Evolutionary conservation across 2,329 filamentous ascomycete genomes (phyloP).

Genomic region (Epichloe festucae): DNA sequence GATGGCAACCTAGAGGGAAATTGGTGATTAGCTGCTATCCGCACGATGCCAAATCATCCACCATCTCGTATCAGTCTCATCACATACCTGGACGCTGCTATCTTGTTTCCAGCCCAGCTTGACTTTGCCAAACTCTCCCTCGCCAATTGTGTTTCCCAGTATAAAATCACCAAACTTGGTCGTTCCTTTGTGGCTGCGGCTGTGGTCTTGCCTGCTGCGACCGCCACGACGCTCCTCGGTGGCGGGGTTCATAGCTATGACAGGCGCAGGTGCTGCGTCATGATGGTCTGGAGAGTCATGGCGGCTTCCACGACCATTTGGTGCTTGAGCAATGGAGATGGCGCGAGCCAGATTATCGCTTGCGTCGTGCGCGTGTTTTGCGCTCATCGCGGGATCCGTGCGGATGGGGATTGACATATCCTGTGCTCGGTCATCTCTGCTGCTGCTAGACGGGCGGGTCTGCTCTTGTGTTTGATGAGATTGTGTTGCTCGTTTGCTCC

Average conservation of each 20-base stretch:
- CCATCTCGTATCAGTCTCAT: background rate
- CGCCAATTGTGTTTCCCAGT: constrained; percentile 86
- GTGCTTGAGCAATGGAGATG: constrained; percentile 29
- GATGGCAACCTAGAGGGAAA: constrained; percentile 65
- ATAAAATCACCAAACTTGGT: constrained; percentile 94
- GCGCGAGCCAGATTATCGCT: constrained; percentile 69
- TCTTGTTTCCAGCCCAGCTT: constrained; percentile 98
- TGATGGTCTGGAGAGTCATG: constrained; percentile 21
- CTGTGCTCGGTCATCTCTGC: constrained; percentile 26
- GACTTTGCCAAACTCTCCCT: constrained; percentile 97
- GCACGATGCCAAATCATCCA: background rate
- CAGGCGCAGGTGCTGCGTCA: constrained; percentile 32
- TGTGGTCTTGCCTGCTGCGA: constrained; percentile 48
- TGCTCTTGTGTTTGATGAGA: constrained; percentile 22
- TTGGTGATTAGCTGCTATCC: constrained; percentile 9
- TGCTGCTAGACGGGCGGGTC: constrained; percentile 25
- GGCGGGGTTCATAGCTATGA: constrained; percentile 28
- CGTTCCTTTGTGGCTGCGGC: constrained; percentile 43
- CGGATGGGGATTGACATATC: constrained; percentile 32
- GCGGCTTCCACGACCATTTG: constrained; percentile 14
- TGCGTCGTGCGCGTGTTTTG: constrained; percentile 56
- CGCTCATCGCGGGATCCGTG: constrained; percentile 28
- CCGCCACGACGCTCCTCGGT: constrained; percentile 35
- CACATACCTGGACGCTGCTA: constrained; percentile 63
- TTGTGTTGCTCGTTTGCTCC: constrained; percentile 17